Percentiles rank a stretch among this genome's conserved stretches.
Conservation (phyloP, 805 yeast species). For the Kodamaea nitidulidarum region DNA sequence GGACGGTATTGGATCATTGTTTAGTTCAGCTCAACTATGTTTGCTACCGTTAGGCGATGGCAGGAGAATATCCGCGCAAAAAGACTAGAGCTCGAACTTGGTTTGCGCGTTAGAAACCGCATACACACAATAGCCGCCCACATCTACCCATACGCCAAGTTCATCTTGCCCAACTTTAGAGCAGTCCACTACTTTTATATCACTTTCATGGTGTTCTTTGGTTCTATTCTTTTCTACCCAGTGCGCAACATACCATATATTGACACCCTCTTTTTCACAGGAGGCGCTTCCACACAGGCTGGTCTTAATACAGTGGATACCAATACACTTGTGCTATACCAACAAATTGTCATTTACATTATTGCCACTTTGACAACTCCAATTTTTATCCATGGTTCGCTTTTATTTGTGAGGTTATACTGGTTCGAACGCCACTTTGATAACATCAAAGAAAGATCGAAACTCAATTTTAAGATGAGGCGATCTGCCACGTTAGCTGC, state of each 20-base stretch:
- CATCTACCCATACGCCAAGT: conserved; percentile 39
- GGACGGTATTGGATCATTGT: not conserved
- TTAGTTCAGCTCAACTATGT: not conserved
- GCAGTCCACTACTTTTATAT: conserved; percentile 76
- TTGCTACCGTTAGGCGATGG: conserved; percentile 4
- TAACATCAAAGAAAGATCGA: conserved; percentile 74
- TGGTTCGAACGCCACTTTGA: conserved; percentile 89
- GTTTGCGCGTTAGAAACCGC: conserved; percentile 26
- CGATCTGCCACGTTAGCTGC: conserved; percentile 71
- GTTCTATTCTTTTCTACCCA: conserved; percentile 78
- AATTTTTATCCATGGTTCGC: conserved; percentile 75
- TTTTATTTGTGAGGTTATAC: conserved; percentile 74
- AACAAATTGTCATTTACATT: conserved; percentile 70
- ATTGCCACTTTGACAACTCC: conserved; percentile 73
- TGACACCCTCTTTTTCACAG: conserved; percentile 72
- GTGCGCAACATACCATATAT: conserved; percentile 61
- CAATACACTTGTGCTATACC: conserved; percentile 64
- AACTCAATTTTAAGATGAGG: conserved; percentile 74
- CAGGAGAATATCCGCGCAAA: conserved; percentile 4
- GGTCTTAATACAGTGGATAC: conserved; percentile 81
- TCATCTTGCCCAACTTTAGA: conserved; percentile 49
- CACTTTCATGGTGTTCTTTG: conserved; percentile 51
- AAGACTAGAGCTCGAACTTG: conserved; percentile 12
- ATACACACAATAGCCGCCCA: conserved; percentile 33
- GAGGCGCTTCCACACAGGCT: conserved; percentile 84